Conservation (phyloP, 2,329 filamentous ascomycete species). For the Fusarium fujikuroi region DNA sequence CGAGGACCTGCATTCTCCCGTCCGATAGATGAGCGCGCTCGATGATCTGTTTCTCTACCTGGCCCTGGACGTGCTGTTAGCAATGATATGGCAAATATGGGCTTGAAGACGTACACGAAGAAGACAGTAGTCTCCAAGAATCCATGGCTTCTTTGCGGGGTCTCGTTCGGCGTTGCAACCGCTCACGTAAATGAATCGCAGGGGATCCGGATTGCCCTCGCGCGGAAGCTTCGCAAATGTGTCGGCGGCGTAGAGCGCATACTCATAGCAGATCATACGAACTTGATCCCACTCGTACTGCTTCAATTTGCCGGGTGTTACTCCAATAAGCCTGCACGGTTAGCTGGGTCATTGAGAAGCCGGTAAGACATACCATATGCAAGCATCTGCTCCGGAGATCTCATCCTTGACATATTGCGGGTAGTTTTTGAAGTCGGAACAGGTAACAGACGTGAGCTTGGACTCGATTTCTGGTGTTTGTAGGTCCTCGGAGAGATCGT, state of each 20-base stretch:
- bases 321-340: constrained; percentile 48
- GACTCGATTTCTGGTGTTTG: constrained; percentile 38
- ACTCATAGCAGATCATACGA: constrained; percentile 54
- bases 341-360: background rate
- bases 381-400: constrained; percentile 54
- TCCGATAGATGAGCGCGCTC: constrained; percentile 53
- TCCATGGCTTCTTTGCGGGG: constrained; percentile 53
- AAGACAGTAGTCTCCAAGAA: constrained; percentile 54
- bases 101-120: constrained; percentile 54
- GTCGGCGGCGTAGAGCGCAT: constrained; percentile 47
- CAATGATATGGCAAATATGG: background rate
- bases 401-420: constrained; percentile 52
- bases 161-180: constrained; percentile 58
- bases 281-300: constrained; percentile 50
- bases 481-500: constrained; percentile 41
- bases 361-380: constrained; percentile 51
- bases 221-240: constrained; percentile 48
- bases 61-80: constrained; percentile 51
- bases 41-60: constrained; percentile 57
- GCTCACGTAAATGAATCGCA: constrained; percentile 63
- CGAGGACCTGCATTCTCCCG: constrained; percentile 51
- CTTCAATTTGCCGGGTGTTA: constrained; percentile 52
- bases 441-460: constrained; percentile 54
- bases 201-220: constrained; percentile 43
- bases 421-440: constrained; percentile 55